Percentiles rank a stretch among this genome's conserved stretches.
Conservation (phyloP, 1,284 basidiomycete species). For the Sparassis latifolia region DNA sequence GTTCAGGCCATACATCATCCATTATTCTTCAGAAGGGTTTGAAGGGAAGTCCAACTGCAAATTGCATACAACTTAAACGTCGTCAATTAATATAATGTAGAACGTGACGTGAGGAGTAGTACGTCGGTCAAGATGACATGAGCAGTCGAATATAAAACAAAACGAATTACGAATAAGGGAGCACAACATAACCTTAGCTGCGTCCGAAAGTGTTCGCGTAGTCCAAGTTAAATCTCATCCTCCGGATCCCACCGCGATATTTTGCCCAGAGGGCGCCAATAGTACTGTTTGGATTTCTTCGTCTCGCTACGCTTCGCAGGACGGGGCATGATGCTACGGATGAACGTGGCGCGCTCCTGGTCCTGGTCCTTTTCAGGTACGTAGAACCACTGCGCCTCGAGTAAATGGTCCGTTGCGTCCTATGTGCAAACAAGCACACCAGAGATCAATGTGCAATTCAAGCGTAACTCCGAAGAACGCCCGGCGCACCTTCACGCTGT, state of each 20-base stretch:
- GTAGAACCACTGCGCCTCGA: conserved; percentile 73
- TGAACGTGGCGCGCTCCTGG: conserved; percentile 56
- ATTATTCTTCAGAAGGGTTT: too few relatives aligned
- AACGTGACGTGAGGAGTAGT: too few relatives aligned
- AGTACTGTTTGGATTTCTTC: conserved; percentile 78
- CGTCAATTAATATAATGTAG: too few relatives aligned
- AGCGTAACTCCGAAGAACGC: too few relatives aligned
- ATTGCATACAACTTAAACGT: too few relatives aligned
- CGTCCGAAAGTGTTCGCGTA: too few relatives aligned
- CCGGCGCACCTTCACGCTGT: conserved; percentile 45
- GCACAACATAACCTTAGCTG: too few relatives aligned
- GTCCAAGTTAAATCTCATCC: conserved; percentile 20
- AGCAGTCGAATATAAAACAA: too few relatives aligned
- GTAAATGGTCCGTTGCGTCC: conserved; percentile 42
- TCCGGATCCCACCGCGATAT: conserved; percentile 28
- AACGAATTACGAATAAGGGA: too few relatives aligned
- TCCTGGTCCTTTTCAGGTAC: conserved; percentile 65
- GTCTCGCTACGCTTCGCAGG: conserved; percentile 66
- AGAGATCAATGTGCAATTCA: neutral
- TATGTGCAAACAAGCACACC: conserved; percentile 13
- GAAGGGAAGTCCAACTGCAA: too few relatives aligned
- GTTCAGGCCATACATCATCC: too few relatives aligned
- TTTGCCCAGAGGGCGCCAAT: conserved; percentile 51
- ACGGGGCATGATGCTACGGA: conserved; percentile 66
- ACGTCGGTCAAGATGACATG: too few relatives aligned